These are phyloP conservation scores for Vigna trinervia DNA, from an alignment of 306 rosid genomes.

Conservation along the genomic window DNA sequence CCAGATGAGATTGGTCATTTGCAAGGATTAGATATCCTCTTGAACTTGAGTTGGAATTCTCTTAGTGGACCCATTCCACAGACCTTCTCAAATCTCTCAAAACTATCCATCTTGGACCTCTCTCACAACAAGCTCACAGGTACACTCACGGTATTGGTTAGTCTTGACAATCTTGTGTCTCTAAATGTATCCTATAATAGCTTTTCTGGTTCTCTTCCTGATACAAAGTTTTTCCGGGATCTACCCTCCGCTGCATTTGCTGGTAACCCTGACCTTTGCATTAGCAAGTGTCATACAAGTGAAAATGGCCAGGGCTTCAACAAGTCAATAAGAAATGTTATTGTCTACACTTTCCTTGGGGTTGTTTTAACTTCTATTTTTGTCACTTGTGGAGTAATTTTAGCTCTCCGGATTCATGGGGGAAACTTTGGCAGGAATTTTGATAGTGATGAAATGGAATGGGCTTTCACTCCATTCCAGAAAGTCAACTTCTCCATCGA, in stretches of 20 bases:
- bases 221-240: slow-evolving; percentile 73
- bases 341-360: slow-evolving; percentile 68
- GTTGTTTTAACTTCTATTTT: slow-evolving; percentile 58
- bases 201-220: slow-evolving; percentile 80
- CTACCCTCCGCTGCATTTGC: slow-evolving; percentile 69
- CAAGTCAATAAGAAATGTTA: slow-evolving; percentile 59
- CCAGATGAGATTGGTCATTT: slow-evolving; percentile 78
- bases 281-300: slow-evolving; percentile 55
- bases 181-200: slow-evolving; percentile 86
- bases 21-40: slow-evolving; percentile 82
- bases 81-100: slow-evolving; percentile 85
- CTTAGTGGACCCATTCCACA: slow-evolving; percentile 78
- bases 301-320: slow-evolving; percentile 50
- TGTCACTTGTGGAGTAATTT: slow-evolving; percentile 62
- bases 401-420: slow-evolving; percentile 64
- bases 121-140: slow-evolving; percentile 86
- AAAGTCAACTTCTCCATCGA: slow-evolving; percentile 77
- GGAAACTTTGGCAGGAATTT: slow-evolving; percentile 43
- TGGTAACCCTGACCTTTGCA: slow-evolving; percentile 79
- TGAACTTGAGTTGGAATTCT: slow-evolving; percentile 88
- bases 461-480: slow-evolving; percentile 95
- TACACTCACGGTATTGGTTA: slow-evolving; percentile 59
- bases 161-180: slow-evolving; percentile 82
- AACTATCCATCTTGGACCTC: slow-evolving; percentile 82
- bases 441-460: slow-evolving; percentile 61